Evolutionary conservation across 768 basidiomycete genomes (phyloP).

Genomic region (Rhizopogon vinicolor): DNA sequence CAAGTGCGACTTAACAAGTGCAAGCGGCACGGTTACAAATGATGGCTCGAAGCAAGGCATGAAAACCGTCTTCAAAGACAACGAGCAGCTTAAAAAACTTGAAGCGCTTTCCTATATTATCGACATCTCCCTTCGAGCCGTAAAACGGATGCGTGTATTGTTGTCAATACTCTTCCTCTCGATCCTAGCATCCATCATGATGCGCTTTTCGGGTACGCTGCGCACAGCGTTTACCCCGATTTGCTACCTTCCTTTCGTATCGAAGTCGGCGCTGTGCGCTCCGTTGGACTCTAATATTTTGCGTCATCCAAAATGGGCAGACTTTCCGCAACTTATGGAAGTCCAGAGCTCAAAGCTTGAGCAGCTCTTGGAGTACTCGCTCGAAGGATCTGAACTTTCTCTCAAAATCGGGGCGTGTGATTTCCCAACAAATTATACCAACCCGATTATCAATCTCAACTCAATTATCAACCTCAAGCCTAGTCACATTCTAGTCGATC

Average conservation of each 20-base stretch:
- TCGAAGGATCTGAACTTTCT: no score
- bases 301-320: constrained; percentile 38
- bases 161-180: constrained; percentile 50
- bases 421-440: constrained; percentile 53
- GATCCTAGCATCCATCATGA: constrained; percentile 42
- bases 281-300: constrained; percentile 4
- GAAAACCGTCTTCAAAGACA: constrained; percentile 7
- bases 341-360: constrained; percentile 61
- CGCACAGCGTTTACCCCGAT: constrained; percentile 44
- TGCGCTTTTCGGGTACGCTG: constrained; percentile 36
- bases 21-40: no score
- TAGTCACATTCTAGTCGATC: constrained; percentile 38
- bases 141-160: constrained; percentile 50
- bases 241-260: constrained; percentile 59
- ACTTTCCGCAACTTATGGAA: constrained; percentile 58
- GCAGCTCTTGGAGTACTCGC: constrained; percentile 15
- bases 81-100: constrained; percentile 13
- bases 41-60: no score
- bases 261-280: constrained; percentile 40
- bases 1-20: no score
- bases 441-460: constrained; percentile 9
- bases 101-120: constrained; percentile 34
- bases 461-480: no score
- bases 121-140: constrained; percentile 41
- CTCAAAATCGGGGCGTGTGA: no score